Evolutionary conservation across 2,329 filamentous ascomycete species (phyloP).

Genomic region (Fusarium phyllophilum): DNA sequence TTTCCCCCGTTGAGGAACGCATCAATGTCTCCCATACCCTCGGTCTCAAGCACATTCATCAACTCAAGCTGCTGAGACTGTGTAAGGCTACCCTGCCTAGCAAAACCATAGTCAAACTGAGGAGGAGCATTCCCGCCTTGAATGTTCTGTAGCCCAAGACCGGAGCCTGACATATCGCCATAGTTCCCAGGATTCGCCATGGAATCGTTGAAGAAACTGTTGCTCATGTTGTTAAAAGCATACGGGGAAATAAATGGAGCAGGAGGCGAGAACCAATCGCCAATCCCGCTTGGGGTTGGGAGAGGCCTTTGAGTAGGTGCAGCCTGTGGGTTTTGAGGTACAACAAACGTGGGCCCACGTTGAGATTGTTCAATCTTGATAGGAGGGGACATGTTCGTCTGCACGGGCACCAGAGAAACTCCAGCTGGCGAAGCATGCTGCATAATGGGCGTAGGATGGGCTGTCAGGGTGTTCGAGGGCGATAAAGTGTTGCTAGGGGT

Average conservation of each 20-base stretch:
- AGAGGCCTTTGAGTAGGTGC: constrained; percentile 57
- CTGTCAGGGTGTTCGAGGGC: constrained; percentile 49
- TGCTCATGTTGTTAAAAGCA: constrained; percentile 55
- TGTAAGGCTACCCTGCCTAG: constrained; percentile 75
- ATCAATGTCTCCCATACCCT: constrained; percentile 71
- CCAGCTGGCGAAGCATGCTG: constrained; percentile 44
- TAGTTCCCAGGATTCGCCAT: constrained; percentile 45
- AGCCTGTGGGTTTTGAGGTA: constrained; percentile 52
- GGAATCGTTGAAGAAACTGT: constrained; percentile 55
- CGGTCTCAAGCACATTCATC: constrained; percentile 80
- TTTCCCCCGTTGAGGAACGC: constrained; percentile 61
- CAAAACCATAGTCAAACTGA: constrained; percentile 51
- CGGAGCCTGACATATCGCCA: constrained; percentile 44
- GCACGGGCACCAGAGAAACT: constrained; percentile 33
- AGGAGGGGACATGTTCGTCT: constrained; percentile 48
- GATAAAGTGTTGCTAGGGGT: constrained; percentile 51
- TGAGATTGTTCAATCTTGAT: constrained; percentile 43
- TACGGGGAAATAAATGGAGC: constrained; percentile 65
- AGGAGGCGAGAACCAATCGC: constrained; percentile 66
- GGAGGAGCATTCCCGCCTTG: constrained; percentile 38
- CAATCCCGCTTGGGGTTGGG: constrained; percentile 51
- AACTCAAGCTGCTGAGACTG: constrained; percentile 85
- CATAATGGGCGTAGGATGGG: constrained; percentile 45
- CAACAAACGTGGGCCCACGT: constrained; percentile 51
- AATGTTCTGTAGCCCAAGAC: constrained; percentile 49